A percentile compares a stretch with the other conserved stretches of the same genome.
phyloP scores from a whole-genome alignment of 2,329 filamentous ascomycete genomes.

The Aureobasidium sp. region DNA sequence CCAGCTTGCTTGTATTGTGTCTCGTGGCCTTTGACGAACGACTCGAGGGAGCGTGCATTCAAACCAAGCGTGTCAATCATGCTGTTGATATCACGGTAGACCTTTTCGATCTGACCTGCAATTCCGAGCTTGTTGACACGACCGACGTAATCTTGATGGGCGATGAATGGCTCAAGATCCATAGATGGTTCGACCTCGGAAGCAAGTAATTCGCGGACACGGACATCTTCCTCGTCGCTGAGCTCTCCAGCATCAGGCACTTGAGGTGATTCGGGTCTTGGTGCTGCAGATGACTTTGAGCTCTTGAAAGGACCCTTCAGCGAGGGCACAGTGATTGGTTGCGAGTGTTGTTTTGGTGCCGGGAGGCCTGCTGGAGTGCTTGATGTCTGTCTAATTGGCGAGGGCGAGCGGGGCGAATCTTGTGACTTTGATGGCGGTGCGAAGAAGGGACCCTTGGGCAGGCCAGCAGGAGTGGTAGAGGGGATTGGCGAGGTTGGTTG shows the following conservation, averaged over 20 bases:
- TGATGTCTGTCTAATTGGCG: slow-evolving; percentile 53
- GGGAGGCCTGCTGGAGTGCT: slow-evolving; percentile 40
- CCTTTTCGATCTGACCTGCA: slow-evolving; percentile 42
- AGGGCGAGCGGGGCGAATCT: slow-evolving; percentile 57
- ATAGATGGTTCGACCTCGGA: slow-evolving; percentile 56
- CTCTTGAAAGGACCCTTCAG: slow-evolving; percentile 14
- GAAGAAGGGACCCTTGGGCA: slow-evolving; percentile 18
- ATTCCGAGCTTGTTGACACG: slow-evolving; percentile 35
- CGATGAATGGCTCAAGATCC: slow-evolving; percentile 61
- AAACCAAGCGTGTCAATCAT: slow-evolving; percentile 93
- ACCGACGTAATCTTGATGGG: slow-evolving; percentile 41
- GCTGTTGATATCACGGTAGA: slow-evolving; percentile 75
- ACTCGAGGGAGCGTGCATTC: slow-evolving; percentile 62
- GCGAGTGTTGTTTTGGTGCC: slow-evolving; percentile 13
- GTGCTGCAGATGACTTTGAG: slow-evolving; percentile 20
- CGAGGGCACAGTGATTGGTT: slow-evolving; percentile 19
- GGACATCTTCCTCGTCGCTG: slow-evolving; percentile 62
- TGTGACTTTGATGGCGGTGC: slow-evolving; percentile 16
- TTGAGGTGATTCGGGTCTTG: slow-evolving; percentile 25
- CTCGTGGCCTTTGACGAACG: slow-evolving; percentile 60
- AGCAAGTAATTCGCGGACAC: slow-evolving; percentile 55
- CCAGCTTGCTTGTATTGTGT: slow-evolving; percentile 45
- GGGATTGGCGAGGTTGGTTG: slow-evolving; percentile 4
- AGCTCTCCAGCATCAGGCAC: slow-evolving; percentile 42
- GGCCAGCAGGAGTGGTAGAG: slow-evolving; percentile 18